Conservation (phyloP, 2,329 filamentous ascomycete genomes). For the Penicillium carneum region DNA sequence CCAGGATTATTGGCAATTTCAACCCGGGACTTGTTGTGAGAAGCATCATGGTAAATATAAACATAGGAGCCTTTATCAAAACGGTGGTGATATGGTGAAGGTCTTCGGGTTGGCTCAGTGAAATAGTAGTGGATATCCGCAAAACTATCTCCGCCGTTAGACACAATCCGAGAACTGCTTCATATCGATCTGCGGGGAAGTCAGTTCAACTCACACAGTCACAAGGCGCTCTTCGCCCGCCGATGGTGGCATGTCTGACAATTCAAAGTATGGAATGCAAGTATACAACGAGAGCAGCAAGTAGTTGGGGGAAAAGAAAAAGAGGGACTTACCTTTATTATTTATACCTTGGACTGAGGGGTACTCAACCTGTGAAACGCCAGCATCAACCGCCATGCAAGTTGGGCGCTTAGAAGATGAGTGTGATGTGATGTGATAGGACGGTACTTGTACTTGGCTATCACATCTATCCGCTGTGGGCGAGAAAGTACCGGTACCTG, state of each 20-base stretch:
- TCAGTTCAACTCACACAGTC: conserved; percentile 52
- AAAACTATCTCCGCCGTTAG: conserved; percentile 56
- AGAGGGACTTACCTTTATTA: conserved; percentile 21
- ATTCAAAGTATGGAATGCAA: conserved; percentile 8
- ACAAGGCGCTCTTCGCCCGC: conserved; percentile 56
- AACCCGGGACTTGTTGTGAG: conserved; percentile 61
- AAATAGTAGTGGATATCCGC: conserved; percentile 72
- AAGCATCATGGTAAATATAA: conserved; percentile 67
- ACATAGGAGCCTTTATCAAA: conserved; percentile 71
- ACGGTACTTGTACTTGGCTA: conserved; percentile 21
- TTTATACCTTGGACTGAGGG: conserved; percentile 31
- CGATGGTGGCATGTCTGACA: conserved; percentile 53
- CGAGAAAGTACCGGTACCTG: conserved; percentile 18
- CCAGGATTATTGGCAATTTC: conserved; percentile 71
- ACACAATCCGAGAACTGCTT: conserved; percentile 12
- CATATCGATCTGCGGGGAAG: conserved; percentile 30
- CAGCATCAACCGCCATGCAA: conserved; percentile 30
- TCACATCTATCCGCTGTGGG: conserved; percentile 16
- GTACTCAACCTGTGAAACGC: conserved; percentile 29
- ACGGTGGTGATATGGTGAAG: conserved; percentile 61
- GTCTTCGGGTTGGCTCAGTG: conserved; percentile 61
- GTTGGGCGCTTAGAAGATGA: conserved; percentile 33
- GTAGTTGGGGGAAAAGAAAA: conserved; percentile 10
- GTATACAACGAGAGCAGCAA: background rate
- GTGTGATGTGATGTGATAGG: conserved; percentile 31